Evolutionary conservation across 163 green algal genomes (phyloP).

Genomic region (Chloromonas sp.): DNA sequence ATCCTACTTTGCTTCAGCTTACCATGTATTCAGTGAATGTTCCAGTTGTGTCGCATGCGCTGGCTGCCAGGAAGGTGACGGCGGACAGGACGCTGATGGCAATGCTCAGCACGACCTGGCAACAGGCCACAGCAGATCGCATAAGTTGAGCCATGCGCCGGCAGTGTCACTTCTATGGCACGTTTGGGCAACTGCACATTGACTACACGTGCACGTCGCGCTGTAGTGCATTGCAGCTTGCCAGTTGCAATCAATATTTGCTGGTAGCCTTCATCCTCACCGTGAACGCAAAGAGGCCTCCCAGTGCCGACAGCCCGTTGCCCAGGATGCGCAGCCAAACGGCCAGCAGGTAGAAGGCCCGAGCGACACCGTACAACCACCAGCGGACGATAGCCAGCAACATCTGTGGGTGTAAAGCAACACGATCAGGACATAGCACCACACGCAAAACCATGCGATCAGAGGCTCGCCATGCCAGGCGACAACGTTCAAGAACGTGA

Average conservation of each 20-base stretch:
- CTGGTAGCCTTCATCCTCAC: constrained; percentile 1
- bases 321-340: constrained; percentile 17
- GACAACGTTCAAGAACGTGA: too few relatives aligned
- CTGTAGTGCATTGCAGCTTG: too few relatives aligned
- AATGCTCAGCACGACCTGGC: background rate
- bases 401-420: constrained; percentile 6
- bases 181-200: too few relatives aligned
- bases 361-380: constrained; percentile 16
- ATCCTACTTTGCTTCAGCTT: background rate
- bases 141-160: too few relatives aligned
- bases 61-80: constrained; percentile 10
- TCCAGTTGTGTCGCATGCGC: constrained; percentile 8
- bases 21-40: background rate
- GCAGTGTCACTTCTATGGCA: too few relatives aligned
- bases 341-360: background rate
- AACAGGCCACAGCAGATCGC: background rate
- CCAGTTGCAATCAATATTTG: too few relatives aligned
- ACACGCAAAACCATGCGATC: too few relatives aligned
- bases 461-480: too few relatives aligned
- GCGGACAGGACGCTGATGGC: constrained; percentile 16
- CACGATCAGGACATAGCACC: too few relatives aligned
- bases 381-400: constrained; percentile 20
- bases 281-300: constrained; percentile 23
- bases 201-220: too few relatives aligned
- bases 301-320: constrained; percentile 14